Evolutionary conservation across 2,329 filamentous ascomycete genomes (phyloP).

Genomic region (Ophiostoma australiae): DNA sequence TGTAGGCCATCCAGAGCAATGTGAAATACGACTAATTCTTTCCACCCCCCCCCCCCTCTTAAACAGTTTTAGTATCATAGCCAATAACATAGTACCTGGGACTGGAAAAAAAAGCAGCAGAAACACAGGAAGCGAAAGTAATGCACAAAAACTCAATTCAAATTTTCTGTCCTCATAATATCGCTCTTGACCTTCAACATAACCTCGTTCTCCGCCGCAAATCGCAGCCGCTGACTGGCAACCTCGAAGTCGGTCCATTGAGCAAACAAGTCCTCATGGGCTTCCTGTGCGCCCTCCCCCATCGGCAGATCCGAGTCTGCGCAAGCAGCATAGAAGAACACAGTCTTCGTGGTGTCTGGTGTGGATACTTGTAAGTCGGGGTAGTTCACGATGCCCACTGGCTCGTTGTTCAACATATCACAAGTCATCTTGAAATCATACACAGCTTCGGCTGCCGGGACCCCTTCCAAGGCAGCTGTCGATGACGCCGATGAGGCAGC

Average conservation of each 20-base stretch:
- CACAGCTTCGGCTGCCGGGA: neutral
- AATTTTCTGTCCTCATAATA: constrained; percentile 21
- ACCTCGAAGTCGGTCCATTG: constrained; percentile 25
- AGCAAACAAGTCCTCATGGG: constrained; percentile 26
- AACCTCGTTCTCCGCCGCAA: constrained; percentile 22
- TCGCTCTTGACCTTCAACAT: constrained; percentile 25
- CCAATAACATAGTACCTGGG: neutral
- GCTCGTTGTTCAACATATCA: constrained; percentile 36
- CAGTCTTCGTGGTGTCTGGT: constrained; percentile 37
- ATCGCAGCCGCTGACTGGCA: constrained; percentile 22
- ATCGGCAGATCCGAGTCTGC: constrained; percentile 25
- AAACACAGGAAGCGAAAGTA: neutral
- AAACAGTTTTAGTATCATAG: neutral
- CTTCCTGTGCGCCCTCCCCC: constrained; percentile 25
- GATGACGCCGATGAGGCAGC: constrained; percentile 11
- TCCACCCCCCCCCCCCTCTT: neutral
- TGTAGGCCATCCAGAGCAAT: neutral
- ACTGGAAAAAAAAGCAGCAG: neutral
- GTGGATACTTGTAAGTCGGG: constrained; percentile 35
- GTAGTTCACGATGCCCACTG: constrained; percentile 37
- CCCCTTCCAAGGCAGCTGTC: neutral
- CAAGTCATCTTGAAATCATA: constrained; percentile 31
- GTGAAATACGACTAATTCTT: neutral
- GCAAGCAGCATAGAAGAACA: constrained; percentile 39
- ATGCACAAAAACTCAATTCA: neutral